A percentile compares a stretch with the other conserved stretches of the same genome.
phyloP scores from a whole-genome alignment of 768 basidiomycete genomes.

The Leucogyrophana mollusca region DNA sequence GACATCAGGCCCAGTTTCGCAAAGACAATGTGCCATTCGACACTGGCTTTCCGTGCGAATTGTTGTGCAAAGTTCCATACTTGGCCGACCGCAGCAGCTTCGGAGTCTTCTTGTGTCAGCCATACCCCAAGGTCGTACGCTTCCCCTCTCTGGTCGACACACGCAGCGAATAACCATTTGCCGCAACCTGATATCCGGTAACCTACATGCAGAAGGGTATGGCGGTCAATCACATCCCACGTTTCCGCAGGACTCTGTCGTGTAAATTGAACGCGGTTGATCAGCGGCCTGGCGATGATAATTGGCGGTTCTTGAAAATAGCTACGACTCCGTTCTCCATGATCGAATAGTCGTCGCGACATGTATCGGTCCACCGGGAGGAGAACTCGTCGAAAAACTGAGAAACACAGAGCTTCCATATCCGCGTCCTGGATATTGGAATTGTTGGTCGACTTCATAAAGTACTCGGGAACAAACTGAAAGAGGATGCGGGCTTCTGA shows the following conservation, averaged over 20 bases:
- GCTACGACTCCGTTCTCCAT: constrained; percentile 37
- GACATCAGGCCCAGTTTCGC: constrained; percentile 65
- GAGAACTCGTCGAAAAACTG: constrained; percentile 72
- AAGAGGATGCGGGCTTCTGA: constrained; percentile 54
- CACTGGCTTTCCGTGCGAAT: constrained; percentile 60
- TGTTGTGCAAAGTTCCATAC: constrained; percentile 71
- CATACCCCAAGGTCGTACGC: constrained; percentile 67
- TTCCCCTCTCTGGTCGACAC: constrained; percentile 79
- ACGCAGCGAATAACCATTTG: constrained; percentile 76
- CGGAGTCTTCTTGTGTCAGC: constrained; percentile 50
- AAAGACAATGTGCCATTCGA: constrained; percentile 82
- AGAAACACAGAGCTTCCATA: constrained; percentile 52
- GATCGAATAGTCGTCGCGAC: constrained; percentile 48
- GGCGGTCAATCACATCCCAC: constrained; percentile 52
- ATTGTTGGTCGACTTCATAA: constrained; percentile 49
- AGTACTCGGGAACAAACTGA: constrained; percentile 72
- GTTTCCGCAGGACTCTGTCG: constrained; percentile 39
- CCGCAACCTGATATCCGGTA: constrained; percentile 65
- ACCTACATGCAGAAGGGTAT: constrained; percentile 73
- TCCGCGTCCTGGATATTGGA: constrained; percentile 40
- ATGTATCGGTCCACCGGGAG: constrained; percentile 59
- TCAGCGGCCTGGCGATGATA: constrained; percentile 50
- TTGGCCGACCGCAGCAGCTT: constrained; percentile 50
- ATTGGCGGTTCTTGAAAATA: constrained; percentile 68
- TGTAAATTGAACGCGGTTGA: constrained; percentile 34